Conservation (phyloP, 768 basidiomycete species). For the Hygrocybe punicea region DNA sequence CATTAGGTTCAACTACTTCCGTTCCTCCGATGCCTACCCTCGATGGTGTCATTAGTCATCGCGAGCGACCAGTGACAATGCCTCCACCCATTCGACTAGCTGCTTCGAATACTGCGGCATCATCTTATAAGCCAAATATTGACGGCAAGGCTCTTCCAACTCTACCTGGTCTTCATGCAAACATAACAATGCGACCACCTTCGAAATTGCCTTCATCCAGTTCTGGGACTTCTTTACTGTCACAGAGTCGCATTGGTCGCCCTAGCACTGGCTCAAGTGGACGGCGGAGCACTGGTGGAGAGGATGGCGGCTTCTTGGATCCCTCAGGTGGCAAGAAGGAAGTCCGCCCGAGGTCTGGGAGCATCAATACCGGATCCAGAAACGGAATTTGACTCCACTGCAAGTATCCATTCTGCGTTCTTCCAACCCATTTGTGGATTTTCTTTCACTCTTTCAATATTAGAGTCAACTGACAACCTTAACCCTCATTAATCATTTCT, state of each 20-base stretch:
- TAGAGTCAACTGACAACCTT: not conserved
- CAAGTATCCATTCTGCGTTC: not conserved
- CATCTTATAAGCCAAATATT: conserved; percentile 26
- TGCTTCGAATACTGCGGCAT: conserved; percentile 30
- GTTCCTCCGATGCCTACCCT: conserved; percentile 23
- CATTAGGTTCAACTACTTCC: conserved; percentile 50
- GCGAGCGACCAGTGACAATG: conserved; percentile 37
- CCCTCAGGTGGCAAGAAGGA: conserved; percentile 3
- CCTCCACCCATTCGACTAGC: conserved; percentile 29
- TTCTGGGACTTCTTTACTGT: conserved; percentile 28
- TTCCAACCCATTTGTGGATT: not conserved
- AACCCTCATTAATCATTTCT: too few relatives aligned
- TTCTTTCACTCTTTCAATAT: not conserved
- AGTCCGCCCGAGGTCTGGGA: conserved; percentile 10
- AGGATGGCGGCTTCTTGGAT: conserved; percentile 9
- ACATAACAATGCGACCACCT: conserved; percentile 47
- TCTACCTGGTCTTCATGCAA: conserved; percentile 41
- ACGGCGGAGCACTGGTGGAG: conserved; percentile 23
- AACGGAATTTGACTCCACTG: not conserved
- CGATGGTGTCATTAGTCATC: conserved; percentile 15
- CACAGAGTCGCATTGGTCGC: conserved; percentile 51
- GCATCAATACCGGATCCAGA: conserved; percentile 5
- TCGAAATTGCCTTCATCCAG: conserved; percentile 40
- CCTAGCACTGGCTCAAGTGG: conserved; percentile 39
- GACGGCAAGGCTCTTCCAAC: conserved; percentile 41